Conservation (phyloP, 163 green algal species). For the Coccomyxa subellipsoidea region DNA sequence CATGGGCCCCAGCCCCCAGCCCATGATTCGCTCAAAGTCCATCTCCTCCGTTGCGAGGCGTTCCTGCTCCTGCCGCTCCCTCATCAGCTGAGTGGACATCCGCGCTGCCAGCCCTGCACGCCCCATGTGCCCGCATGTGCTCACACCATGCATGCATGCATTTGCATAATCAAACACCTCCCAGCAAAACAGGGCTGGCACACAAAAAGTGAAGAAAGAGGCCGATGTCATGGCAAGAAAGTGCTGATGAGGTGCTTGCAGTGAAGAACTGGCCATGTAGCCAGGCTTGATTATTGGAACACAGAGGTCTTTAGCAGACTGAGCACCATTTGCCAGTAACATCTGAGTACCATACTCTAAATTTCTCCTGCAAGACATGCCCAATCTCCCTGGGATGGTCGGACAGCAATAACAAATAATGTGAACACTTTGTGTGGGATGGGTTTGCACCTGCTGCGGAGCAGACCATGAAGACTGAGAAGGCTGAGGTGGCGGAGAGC, state of each 20-base stretch:
- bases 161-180: not conserved
- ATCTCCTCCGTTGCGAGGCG: constrained; percentile 29
- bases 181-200: too few species aligned
- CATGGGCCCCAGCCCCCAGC: constrained; percentile 27
- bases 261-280: too few species aligned
- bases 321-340: too few species aligned
- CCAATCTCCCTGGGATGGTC: too few species aligned
- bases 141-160: not conserved
- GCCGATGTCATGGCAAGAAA: too few species aligned
- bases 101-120: constrained; percentile 43
- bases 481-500: constrained; percentile 12
- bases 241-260: too few species aligned
- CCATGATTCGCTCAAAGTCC: constrained; percentile 34
- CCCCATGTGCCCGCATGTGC: not conserved
- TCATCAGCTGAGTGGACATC: constrained; percentile 36
- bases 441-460: constrained; percentile 8
- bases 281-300: too few species aligned
- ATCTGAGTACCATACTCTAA: too few species aligned
- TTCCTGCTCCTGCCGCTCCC: constrained; percentile 21
- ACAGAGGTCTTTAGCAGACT: too few species aligned
- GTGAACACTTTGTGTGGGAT: not conserved
- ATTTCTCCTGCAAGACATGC: too few species aligned
- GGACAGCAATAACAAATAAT: not conserved
- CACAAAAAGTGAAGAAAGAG: too few species aligned
- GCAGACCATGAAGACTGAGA: constrained; percentile 24